These are phyloP conservation scores for Dillenia suffruticosa DNA, from an alignment of 164 flowering plant genomes.

Conservation along the genomic window DNA sequence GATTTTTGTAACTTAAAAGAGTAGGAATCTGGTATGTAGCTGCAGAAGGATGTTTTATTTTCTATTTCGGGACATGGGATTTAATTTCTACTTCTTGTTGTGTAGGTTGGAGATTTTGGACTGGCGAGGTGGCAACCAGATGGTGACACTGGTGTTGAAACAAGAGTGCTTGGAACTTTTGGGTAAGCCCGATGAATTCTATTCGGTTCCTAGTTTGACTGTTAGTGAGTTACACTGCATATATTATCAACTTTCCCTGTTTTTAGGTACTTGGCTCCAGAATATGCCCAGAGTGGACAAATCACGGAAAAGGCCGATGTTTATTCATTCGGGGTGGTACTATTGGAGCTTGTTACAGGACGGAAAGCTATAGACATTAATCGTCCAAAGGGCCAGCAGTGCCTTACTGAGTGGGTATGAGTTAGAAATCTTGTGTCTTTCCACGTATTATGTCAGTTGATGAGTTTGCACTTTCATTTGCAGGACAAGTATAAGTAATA, in stretches of 20 bases:
- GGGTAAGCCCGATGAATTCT: conserved; percentile 44
- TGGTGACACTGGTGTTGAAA: conserved; percentile 73
- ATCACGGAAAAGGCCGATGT: conserved; percentile 95
- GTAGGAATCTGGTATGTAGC: no score
- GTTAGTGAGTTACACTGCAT: background rate
- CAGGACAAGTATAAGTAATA: no score
- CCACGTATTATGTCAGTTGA: background rate
- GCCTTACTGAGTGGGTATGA: conserved; percentile 90
- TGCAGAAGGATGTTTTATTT: no score
- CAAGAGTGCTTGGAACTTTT: conserved; percentile 89
- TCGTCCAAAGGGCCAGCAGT: conserved; percentile 92
- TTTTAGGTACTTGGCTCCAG: conserved; percentile 88
- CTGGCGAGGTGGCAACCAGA: conserved; percentile 95
- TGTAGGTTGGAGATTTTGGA: conserved; percentile 95
- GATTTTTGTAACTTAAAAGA: no score
- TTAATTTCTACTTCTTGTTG: conserved; percentile 5
- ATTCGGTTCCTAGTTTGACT: background rate
- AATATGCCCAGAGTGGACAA: conserved; percentile 93
- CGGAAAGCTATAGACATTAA: conserved; percentile 83
- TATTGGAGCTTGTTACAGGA: conserved; percentile 86
- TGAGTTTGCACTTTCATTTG: no score
- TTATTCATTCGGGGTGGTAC: conserved; percentile 83
- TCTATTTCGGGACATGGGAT: background rate
- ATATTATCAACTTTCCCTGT: background rate
- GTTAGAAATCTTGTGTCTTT: background rate